phyloP scores from a whole-genome alignment of 108 stramenopile species.

The Nannochloropsis gaditana region DNA sequence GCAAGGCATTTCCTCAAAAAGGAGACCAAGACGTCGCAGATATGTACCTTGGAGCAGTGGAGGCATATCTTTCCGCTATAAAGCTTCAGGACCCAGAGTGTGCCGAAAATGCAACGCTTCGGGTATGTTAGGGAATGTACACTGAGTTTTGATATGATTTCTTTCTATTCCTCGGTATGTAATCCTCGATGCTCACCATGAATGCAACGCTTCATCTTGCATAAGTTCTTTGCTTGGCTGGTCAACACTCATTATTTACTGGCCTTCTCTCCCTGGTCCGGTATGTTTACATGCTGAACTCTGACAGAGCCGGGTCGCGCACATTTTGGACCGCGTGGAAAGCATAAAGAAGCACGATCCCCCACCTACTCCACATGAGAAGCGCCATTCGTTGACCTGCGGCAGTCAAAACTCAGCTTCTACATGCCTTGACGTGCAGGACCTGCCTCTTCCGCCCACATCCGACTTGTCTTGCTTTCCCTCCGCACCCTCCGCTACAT shows the following conservation, averaged over 20 bases:
- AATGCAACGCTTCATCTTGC: too few species aligned
- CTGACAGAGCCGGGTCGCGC: neutral
- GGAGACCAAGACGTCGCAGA: neutral
- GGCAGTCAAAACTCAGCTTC: neutral
- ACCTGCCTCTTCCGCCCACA: neutral
- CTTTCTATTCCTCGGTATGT: too few species aligned
- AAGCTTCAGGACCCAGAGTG: neutral
- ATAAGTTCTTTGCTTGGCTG: too few species aligned
- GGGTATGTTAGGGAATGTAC: neutral
- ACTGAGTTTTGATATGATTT: too few species aligned
- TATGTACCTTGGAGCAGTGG: neutral
- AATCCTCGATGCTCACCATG: too few species aligned
- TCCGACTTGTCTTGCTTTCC: neutral
- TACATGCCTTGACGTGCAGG: neutral
- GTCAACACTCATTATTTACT: too few species aligned
- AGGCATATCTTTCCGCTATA: neutral
- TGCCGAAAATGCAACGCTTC: neutral
- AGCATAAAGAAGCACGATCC: neutral
- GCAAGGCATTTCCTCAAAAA: neutral
- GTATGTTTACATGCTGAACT: too few species aligned
- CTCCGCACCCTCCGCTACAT: neutral
- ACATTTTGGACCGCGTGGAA: conserved; percentile 10
- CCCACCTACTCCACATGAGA: neutral
- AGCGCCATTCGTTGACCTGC: neutral
- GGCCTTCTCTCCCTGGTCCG: too few species aligned